Percentiles rank a stretch among this genome's conserved stretches.
phyloP scores from a whole-genome alignment of 257 asterid species.

The Ilex asprella region DNA sequence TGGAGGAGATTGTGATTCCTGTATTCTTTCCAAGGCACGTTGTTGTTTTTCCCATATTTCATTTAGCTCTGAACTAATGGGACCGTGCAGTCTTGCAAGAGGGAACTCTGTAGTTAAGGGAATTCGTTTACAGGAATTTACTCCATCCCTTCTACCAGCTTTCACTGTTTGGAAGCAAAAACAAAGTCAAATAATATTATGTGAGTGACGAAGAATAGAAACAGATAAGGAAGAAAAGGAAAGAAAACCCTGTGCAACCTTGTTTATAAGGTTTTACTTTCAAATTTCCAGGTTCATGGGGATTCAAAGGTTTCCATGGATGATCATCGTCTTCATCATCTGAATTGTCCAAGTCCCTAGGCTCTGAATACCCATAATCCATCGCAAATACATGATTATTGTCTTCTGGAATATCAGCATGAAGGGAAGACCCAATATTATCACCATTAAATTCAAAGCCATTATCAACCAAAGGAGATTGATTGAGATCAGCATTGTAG shows the following conservation, averaged over 20 bases:
- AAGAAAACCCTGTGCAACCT: slow-evolving; percentile 30
- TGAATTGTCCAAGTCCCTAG: slow-evolving; percentile 38
- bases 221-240: slow-evolving; percentile 3
- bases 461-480: slow-evolving; percentile 32
- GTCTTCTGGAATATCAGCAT: slow-evolving; percentile 37
- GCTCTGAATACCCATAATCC: slow-evolving; percentile 42
- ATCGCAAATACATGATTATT: slow-evolving; percentile 30
- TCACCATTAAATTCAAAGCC: slow-evolving; percentile 32
- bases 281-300: slow-evolving; percentile 85
- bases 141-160: slow-evolving; percentile 30
- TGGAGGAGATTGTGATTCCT: slow-evolving; percentile 36
- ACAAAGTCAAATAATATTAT: slow-evolving; percentile 14
- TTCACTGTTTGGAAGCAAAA: slow-evolving; percentile 50
- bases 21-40: slow-evolving; percentile 25
- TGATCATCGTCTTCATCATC: slow-evolving; percentile 33
- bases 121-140: slow-evolving; percentile 31
- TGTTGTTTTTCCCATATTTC: slow-evolving; percentile 64
- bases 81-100: slow-evolving; percentile 63
- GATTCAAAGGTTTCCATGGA: slow-evolving; percentile 97
- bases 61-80: slow-evolving; percentile 43
- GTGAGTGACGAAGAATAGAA: slow-evolving; percentile 10
- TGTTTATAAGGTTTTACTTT: slow-evolving; percentile 65
- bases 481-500: slow-evolving; percentile 32
- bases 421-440: slow-evolving; percentile 31
- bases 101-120: slow-evolving; percentile 57